These are phyloP conservation scores for Taiozyma sp. DNA, from an alignment of 1,139 yeast genomes.

Conservation along the genomic window DNA sequence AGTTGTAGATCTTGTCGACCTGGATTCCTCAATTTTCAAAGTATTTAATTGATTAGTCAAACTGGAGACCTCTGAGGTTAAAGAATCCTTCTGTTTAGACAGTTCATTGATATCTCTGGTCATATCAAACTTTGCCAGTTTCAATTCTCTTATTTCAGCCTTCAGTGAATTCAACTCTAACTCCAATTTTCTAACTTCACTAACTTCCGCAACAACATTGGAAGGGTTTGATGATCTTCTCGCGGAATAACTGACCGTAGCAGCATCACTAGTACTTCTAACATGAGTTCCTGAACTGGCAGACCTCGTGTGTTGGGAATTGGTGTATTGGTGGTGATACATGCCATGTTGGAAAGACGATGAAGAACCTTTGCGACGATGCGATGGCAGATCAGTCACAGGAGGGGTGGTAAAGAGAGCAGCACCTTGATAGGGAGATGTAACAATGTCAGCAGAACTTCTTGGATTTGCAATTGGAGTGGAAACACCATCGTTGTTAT, in stretches of 20 bases:
- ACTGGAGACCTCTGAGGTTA: conserved; percentile 14
- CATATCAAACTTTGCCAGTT: conserved; percentile 34
- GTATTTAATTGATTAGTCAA: conserved; percentile 10
- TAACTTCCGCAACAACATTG: conserved; percentile 24
- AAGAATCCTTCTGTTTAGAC: conserved; percentile 22
- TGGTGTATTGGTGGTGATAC: conserved; percentile 4
- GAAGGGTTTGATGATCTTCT: conserved; percentile 14
- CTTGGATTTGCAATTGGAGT: conserved; percentile 1
- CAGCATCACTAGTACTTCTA: conserved; percentile 6
- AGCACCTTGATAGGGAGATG: conserved; percentile 22
- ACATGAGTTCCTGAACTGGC: conserved; percentile 4
- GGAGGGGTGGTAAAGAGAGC: conserved; percentile 45
- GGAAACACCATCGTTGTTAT: conserved; percentile 2
- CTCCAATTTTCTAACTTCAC: conserved; percentile 23
- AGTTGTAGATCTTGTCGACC: conserved; percentile 4
- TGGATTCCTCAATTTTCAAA: conserved; percentile 8
- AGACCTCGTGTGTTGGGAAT: conserved; percentile 4
- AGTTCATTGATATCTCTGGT: conserved; percentile 39
- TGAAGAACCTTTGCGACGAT: neutral
- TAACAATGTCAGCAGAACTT: conserved; percentile 2
- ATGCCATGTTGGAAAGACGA: neutral
- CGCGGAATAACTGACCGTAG: neutral
- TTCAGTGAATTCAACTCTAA: conserved; percentile 29
- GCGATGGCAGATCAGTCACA: conserved; percentile 27
- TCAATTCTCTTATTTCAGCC: conserved; percentile 30